phyloP scores from a whole-genome alignment of 1,139 yeast species.

The Lodderomyces orthopsilosis region DNA sequence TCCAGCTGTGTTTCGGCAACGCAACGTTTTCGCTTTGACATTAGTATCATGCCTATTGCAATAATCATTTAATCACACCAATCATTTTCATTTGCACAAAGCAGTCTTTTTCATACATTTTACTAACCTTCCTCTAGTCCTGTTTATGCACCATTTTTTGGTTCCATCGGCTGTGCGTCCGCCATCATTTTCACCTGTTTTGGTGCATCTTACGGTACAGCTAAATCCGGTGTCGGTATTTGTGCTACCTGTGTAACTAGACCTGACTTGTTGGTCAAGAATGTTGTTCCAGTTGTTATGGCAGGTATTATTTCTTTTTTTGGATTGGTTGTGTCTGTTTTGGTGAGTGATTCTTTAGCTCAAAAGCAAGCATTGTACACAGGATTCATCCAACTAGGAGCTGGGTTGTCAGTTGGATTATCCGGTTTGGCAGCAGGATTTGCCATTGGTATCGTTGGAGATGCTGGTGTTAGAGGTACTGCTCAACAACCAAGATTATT shows the following conservation, averaged over 20 bases:
- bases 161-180: conserved; percentile 98
- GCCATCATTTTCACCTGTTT: conserved; percentile 98
- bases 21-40: too few relatives aligned
- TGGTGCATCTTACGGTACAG: conserved; percentile 99
- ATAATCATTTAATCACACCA: background rate
- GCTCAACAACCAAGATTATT: conserved; percentile 96
- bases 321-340: conserved; percentile 95
- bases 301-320: conserved; percentile 99
- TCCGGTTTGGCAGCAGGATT: conserved; percentile 97
- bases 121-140: conserved; percentile 42
- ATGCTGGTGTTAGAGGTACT: conserved; percentile 95
- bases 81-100: background rate
- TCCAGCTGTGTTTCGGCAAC: too few relatives aligned
- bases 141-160: conserved; percentile 89
- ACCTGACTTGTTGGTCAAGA: conserved; percentile 90
- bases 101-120: background rate
- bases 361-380: conserved; percentile 85
- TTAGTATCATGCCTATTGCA: too few relatives aligned
- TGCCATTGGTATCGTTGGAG: conserved; percentile 98
- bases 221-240: conserved; percentile 99
- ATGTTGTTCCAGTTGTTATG: conserved; percentile 96
- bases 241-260: conserved; percentile 97
- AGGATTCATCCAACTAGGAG: conserved; percentile 97
- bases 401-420: conserved; percentile 96
- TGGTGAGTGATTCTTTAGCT: conserved; percentile 85